phyloP scores from a whole-genome alignment of 805 yeast genomes.

The Ogataea angusta region DNA sequence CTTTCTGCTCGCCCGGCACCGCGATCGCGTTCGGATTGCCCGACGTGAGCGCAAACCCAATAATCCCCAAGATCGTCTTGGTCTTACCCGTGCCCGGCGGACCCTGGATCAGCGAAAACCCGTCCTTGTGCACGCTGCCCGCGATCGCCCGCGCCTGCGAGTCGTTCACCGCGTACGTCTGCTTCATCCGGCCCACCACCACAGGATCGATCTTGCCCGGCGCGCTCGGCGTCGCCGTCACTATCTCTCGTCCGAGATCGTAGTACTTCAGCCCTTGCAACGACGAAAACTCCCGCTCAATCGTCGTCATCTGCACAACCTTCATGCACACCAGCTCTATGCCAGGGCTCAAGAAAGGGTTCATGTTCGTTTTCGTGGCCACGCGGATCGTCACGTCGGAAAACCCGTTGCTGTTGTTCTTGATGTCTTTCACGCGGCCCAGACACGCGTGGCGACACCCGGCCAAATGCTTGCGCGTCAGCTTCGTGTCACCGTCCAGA shows the following conservation, averaged over 20 bases:
- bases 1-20: slow-evolving; percentile 11
- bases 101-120: slow-evolving; percentile 92
- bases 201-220: slow-evolving; percentile 36
- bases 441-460: slow-evolving; percentile 51
- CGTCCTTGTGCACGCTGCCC: slow-evolving; percentile 62
- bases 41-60: slow-evolving; percentile 67
- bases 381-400: slow-evolving; percentile 77
- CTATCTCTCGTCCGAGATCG: slow-evolving; percentile 65
- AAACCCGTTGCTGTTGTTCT: slow-evolving; percentile 58
- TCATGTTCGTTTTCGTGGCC: slow-evolving; percentile 47
- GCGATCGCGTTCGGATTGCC: slow-evolving; percentile 9
- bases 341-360: slow-evolving; percentile 58
- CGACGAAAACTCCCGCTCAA: slow-evolving; percentile 90
- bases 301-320: slow-evolving; percentile 83
- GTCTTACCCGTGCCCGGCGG: slow-evolving; percentile 99
- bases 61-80: slow-evolving; percentile 88
- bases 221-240: slow-evolving; percentile 59
- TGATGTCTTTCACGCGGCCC: slow-evolving; percentile 76
- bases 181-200: slow-evolving; percentile 42
- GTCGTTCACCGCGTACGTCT: slow-evolving; percentile 60
- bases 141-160: slow-evolving; percentile 92
- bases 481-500: slow-evolving; percentile 29
- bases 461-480: slow-evolving; percentile 15
- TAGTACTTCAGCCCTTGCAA: slow-evolving; percentile 79
- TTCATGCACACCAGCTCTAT: slow-evolving; percentile 63